phyloP scores from a whole-genome alignment of 2,329 filamentous ascomycete genomes.

The Dichotomopilus funicola region DNA sequence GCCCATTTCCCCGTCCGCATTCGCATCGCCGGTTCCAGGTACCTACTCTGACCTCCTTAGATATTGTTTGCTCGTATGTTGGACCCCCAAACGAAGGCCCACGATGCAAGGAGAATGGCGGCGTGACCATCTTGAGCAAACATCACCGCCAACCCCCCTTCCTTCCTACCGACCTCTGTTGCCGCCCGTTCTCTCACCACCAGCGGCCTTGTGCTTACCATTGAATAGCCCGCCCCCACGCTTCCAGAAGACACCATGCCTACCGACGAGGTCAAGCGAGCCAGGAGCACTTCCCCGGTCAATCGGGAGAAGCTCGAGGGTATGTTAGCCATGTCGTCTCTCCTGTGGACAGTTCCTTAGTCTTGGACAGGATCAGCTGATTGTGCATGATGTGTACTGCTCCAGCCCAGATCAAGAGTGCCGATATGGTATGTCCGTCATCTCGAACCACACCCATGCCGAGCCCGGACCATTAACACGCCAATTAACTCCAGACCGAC shows the following conservation, averaged over 20 bases:
- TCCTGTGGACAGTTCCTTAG: not conserved
- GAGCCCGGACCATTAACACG: conserved; percentile 15
- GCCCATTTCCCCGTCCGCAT: conserved; percentile 1
- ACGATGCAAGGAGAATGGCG: not conserved
- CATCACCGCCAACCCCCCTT: too few relatives aligned
- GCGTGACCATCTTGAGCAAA: not conserved
- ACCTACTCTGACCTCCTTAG: not conserved
- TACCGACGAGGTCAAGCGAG: conserved; percentile 31
- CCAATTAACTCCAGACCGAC: conserved; percentile 60
- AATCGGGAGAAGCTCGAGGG: conserved; percentile 72
- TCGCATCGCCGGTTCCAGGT: conserved; percentile 1
- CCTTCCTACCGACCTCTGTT: too few relatives aligned
- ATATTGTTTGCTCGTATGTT: conserved; percentile 17
- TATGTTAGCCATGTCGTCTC: conserved; percentile 31
- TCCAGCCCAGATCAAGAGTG: conserved; percentile 91
- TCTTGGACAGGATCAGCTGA: conserved; percentile 13
- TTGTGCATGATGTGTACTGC: conserved; percentile 10
- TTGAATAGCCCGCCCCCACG: not conserved
- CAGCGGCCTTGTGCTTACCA: not conserved
- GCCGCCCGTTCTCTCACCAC: too few relatives aligned
- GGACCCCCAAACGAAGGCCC: conserved; percentile 1
- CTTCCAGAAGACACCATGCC: conserved; percentile 18
- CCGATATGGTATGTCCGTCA: conserved; percentile 76
- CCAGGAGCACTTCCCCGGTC: conserved; percentile 36
- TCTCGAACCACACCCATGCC: conserved; percentile 10